phyloP scores from a whole-genome alignment of 805 yeast species.

The Ogataea neopini region DNA sequence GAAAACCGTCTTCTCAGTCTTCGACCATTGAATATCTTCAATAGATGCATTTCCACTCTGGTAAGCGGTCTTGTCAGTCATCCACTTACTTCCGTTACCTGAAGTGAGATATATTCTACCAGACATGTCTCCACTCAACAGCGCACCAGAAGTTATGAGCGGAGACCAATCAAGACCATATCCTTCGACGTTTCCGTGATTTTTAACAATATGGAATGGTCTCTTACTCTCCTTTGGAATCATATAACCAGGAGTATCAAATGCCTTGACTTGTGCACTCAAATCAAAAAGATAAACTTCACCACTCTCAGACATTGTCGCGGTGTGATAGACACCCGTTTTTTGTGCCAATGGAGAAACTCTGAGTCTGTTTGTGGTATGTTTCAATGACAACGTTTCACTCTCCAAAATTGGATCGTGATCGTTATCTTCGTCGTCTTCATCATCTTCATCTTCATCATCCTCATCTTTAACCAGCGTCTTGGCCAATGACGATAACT shows the following conservation, averaged over 20 bases:
- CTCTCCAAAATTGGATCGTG: constrained; percentile 86
- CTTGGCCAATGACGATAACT: constrained; percentile 76
- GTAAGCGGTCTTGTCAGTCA: constrained; percentile 82
- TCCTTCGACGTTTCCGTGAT: constrained; percentile 95
- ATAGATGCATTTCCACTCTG: constrained; percentile 71
- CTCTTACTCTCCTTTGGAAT: constrained; percentile 76
- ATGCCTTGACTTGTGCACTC: constrained; percentile 74
- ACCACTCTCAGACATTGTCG: constrained; percentile 87
- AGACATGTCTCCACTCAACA: constrained; percentile 84
- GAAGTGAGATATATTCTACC: constrained; percentile 82
- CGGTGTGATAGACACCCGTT: constrained; percentile 82
- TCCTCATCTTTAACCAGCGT: constrained; percentile 82
- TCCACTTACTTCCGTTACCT: constrained; percentile 78
- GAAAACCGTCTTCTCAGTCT: constrained; percentile 87
- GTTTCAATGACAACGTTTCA: constrained; percentile 71
- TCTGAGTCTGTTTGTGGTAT: constrained; percentile 87
- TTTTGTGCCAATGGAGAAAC: constrained; percentile 73
- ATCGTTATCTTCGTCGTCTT: constrained; percentile 66
- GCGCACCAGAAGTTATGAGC: constrained; percentile 69
- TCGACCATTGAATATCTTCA: constrained; percentile 97
- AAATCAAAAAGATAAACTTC: constrained; percentile 86
- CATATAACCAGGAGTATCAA: constrained; percentile 83
- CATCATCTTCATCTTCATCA: constrained; percentile 70
- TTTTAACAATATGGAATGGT: constrained; percentile 78
- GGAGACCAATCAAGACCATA: constrained; percentile 98